These are phyloP conservation scores for Powellomyces hirtus DNA, from an alignment of 192 early-diverging fungal genomes.

Conservation along the genomic window DNA sequence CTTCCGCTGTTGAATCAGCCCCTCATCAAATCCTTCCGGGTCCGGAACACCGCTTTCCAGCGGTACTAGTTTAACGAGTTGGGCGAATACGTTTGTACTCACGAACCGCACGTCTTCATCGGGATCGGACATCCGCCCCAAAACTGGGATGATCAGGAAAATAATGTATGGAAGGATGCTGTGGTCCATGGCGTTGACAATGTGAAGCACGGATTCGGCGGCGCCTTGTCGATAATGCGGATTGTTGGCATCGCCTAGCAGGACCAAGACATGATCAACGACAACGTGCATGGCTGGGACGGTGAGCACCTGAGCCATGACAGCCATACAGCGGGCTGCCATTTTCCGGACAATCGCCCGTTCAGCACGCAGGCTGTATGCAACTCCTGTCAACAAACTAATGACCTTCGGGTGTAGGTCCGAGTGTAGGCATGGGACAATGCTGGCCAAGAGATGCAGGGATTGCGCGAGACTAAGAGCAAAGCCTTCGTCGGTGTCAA, in stretches of 20 bases:
- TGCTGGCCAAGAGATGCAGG: slow-evolving; percentile 65
- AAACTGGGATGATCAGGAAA: slow-evolving; percentile 93
- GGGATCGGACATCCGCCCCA: slow-evolving; percentile 95
- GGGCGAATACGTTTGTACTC: slow-evolving; percentile 91
- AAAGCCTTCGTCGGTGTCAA: neutral
- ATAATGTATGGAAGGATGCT: slow-evolving; percentile 93
- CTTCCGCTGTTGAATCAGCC: slow-evolving; percentile 75
- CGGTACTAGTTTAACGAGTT: slow-evolving; percentile 92
- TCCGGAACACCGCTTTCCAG: slow-evolving; percentile 95
- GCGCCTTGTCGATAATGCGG: slow-evolving; percentile 80
- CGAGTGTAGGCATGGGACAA: slow-evolving; percentile 57
- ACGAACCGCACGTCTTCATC: slow-evolving; percentile 87
- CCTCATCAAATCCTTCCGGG: slow-evolving; percentile 78
- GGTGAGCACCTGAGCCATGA: slow-evolving; percentile 66
- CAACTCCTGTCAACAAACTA: slow-evolving; percentile 63
- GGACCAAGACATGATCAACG: slow-evolving; percentile 74
- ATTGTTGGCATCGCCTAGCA: slow-evolving; percentile 69
- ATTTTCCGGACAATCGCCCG: slow-evolving; percentile 75
- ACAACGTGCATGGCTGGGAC: slow-evolving; percentile 74
- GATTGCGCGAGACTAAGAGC: slow-evolving; percentile 60
- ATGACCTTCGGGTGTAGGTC: slow-evolving; percentile 56
- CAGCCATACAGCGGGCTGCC: slow-evolving; percentile 75
- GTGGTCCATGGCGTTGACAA: slow-evolving; percentile 75
- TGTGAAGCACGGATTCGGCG: slow-evolving; percentile 78
- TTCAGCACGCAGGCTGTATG: slow-evolving; percentile 61